Evolutionary conservation across 2,329 filamentous ascomycete genomes (phyloP).

Genomic region (Penicillium expansum): DNA sequence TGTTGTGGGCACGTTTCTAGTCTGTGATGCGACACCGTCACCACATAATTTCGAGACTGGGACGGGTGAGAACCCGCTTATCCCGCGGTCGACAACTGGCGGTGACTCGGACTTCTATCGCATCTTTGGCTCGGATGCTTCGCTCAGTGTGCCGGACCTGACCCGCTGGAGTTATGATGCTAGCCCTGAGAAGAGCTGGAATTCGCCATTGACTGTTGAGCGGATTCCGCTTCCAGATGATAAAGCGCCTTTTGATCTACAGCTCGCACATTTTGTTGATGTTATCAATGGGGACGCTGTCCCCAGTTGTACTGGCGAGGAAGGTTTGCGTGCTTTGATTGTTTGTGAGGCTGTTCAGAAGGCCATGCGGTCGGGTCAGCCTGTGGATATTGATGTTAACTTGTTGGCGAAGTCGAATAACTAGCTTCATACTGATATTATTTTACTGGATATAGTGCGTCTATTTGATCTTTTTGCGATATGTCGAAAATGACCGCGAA

Average conservation of each 20-base stretch:
- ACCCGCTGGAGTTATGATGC: slow-evolving; percentile 49
- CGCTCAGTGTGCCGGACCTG: slow-evolving; percentile 56
- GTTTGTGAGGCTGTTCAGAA: slow-evolving; percentile 54
- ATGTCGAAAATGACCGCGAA: not conserved
- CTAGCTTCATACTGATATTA: not conserved
- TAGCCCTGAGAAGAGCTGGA: slow-evolving; percentile 44
- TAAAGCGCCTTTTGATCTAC: slow-evolving; percentile 53
- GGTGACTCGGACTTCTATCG: slow-evolving; percentile 50
- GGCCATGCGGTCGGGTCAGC: slow-evolving; percentile 42
- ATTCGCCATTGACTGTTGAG: slow-evolving; percentile 35
- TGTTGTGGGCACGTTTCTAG: slow-evolving; percentile 56
- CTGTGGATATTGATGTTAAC: slow-evolving; percentile 31
- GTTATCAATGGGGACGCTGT: slow-evolving; percentile 46
- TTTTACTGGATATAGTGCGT: not conserved
- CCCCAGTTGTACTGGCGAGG: slow-evolving; percentile 50
- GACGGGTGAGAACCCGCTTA: slow-evolving; percentile 58
- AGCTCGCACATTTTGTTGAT: slow-evolving; percentile 52
- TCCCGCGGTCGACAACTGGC: slow-evolving; percentile 40
- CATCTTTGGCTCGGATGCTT: slow-evolving; percentile 54
- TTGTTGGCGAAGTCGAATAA: slow-evolving; percentile 6
- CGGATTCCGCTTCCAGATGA: slow-evolving; percentile 26
- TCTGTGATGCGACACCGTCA: slow-evolving; percentile 53
- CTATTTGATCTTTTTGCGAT: not conserved
- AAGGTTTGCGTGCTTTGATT: slow-evolving; percentile 52
- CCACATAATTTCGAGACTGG: slow-evolving; percentile 57